phyloP scores from a whole-genome alignment of 331 rosid species.

The Acacia pycnantha region DNA sequence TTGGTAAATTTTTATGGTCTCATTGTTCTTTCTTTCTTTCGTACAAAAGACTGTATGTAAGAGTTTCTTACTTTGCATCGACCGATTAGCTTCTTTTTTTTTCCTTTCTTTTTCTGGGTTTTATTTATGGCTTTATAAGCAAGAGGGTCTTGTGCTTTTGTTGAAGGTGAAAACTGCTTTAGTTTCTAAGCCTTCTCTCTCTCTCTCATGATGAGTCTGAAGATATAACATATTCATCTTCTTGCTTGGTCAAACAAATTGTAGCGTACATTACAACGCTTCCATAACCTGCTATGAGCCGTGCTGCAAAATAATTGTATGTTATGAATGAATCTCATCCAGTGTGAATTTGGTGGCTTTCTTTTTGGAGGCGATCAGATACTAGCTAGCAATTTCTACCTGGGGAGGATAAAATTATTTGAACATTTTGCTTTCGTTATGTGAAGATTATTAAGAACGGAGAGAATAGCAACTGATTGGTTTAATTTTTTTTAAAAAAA shows the following conservation, averaged over 20 bases:
- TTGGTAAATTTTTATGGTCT: neutral
- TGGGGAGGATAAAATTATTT: neutral
- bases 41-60: neutral
- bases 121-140: neutral
- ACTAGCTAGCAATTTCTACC: neutral
- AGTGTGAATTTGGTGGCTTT: neutral
- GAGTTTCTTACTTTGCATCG: neutral
- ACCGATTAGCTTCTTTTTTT: neutral
- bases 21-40: neutral
- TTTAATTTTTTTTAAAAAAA: neutral
- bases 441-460: neutral
- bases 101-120: neutral
- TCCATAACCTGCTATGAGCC: neutral
- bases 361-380: neutral
- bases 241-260: neutral
- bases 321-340: neutral
- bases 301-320: neutral
- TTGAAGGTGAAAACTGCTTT: neutral
- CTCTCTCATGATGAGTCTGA: neutral
- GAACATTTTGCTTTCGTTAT: neutral
- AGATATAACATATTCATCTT: neutral
- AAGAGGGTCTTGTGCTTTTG: neutral
- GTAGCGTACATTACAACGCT: conserved; percentile 24
- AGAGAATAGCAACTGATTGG: neutral
- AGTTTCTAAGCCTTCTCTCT: neutral